These are phyloP conservation scores for Leishmania tropica DNA, from an alignment of 208 protist species.

Conservation along the genomic window DNA sequence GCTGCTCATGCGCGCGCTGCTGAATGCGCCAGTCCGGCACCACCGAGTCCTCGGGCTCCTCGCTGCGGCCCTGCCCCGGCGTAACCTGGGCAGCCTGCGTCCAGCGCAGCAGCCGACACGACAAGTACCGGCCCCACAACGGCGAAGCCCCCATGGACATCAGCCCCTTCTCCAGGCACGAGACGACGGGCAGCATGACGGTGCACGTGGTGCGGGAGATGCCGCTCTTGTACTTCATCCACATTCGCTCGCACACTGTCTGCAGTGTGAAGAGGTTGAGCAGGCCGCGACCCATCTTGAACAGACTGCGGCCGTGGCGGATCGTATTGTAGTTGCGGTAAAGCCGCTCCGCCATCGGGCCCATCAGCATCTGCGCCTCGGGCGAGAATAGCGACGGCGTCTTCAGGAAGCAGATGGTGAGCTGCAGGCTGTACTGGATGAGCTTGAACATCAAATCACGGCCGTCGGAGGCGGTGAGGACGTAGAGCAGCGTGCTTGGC, in stretches of 20 bases:
- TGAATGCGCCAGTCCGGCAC: constrained; percentile 17
- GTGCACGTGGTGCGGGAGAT: constrained; percentile 20
- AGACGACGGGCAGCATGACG: constrained; percentile 31
- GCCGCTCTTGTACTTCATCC: constrained; percentile 50
- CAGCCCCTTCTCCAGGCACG: constrained; percentile 15
- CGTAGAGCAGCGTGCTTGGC: constrained; percentile 80
- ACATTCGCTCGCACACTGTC: constrained; percentile 65
- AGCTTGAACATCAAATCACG: constrained; percentile 85
- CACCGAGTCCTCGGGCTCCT: constrained; percentile 9
- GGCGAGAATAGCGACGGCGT: constrained; percentile 65
- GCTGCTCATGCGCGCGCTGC: constrained; percentile 12
- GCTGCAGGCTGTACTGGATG: constrained; percentile 79
- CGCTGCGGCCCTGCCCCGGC: constrained; percentile 3
- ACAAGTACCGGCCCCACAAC: constrained; percentile 10
- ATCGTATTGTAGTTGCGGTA: constrained; percentile 88
- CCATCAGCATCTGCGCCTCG: constrained; percentile 46
- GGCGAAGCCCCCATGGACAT: constrained; percentile 8
- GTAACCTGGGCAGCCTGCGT: constrained; percentile 16
- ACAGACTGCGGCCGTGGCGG: constrained; percentile 82
- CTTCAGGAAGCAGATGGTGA: constrained; percentile 76
- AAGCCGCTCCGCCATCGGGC: constrained; percentile 66
- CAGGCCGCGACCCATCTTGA: constrained; percentile 83
- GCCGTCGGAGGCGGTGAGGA: constrained; percentile 85
- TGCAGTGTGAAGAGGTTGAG: constrained; percentile 80
- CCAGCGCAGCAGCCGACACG: constrained; percentile 21